phyloP scores from a whole-genome alignment of 148 eudicot species.

The Diospyros kaki region DNA sequence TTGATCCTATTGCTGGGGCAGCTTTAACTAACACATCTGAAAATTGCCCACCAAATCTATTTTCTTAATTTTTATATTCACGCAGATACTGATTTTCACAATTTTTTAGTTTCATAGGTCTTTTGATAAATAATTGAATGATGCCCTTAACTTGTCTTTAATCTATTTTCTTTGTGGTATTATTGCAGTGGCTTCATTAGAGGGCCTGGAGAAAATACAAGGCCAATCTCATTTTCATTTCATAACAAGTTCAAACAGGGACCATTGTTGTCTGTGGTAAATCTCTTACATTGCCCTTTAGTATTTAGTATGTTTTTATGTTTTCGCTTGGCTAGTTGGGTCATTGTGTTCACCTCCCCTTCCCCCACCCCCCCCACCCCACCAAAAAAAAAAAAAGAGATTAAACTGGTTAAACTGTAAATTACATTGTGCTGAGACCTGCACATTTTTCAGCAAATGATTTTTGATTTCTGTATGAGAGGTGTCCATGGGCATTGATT shows the following conservation, averaged over 20 bases:
- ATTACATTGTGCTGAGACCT: background rate
- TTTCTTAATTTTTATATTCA: background rate
- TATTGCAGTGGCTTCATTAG: slow-evolving; percentile 83
- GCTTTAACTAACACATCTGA: background rate
- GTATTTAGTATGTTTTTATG: background rate
- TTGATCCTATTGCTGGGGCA: background rate
- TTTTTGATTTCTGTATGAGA: too few species aligned
- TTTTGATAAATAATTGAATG: background rate
- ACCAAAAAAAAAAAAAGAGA: background rate
- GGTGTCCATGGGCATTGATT: too few species aligned
- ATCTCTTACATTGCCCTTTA: slow-evolving; percentile 8
- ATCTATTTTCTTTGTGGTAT: slow-evolving; percentile 9
- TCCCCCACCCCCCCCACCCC: too few species aligned
- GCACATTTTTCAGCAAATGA: slow-evolving; percentile 4
- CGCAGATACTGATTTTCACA: background rate
- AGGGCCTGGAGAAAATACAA: slow-evolving; percentile 86
- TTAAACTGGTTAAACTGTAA: background rate
- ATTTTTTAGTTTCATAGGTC: background rate
- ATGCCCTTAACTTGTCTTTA: slow-evolving; percentile 1
- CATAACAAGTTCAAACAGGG: slow-evolving; percentile 91
- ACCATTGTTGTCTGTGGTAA: slow-evolving; percentile 90
- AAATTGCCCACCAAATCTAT: background rate
- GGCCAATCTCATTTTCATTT: slow-evolving; percentile 77
- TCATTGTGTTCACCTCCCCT: too few species aligned
- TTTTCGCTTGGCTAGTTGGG: background rate